Percentiles rank a stretch among this genome's conserved stretches.
Conservation (phyloP, 2,329 filamentous ascomycete genomes). For the Calonectria honghensis region DNA sequence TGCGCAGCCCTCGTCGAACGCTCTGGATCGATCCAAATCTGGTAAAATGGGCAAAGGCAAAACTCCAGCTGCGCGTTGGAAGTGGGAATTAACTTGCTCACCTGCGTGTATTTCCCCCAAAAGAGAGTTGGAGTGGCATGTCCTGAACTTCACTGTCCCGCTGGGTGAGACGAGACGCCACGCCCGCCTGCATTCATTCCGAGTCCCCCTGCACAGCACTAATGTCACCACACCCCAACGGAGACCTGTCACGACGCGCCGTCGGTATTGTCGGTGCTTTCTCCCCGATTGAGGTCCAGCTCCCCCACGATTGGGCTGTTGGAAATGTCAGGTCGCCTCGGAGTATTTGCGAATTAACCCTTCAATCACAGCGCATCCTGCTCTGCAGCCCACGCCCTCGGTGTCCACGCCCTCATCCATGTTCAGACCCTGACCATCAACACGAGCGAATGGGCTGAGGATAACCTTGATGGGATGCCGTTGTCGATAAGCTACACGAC, state of each 20-base stretch:
- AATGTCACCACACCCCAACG: constrained; percentile 33
- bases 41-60: constrained; percentile 37
- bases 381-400: constrained; percentile 20
- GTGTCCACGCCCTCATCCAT: constrained; percentile 33
- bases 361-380: constrained; percentile 50
- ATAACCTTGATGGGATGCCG: constrained; percentile 32
- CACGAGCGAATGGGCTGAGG: constrained; percentile 43
- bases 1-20: constrained; percentile 25
- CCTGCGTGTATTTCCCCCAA: constrained; percentile 36
- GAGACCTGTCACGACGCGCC: constrained; percentile 43
- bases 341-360: constrained; percentile 46
- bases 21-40: constrained; percentile 16
- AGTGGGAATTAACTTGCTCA: constrained; percentile 37
- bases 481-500: constrained; percentile 23
- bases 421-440: constrained; percentile 35
- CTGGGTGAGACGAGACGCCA: constrained; percentile 40
- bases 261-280: constrained; percentile 45
- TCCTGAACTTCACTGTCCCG: constrained; percentile 46
- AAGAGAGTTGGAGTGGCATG: constrained; percentile 42
- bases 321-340: constrained; percentile 42
- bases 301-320: constrained; percentile 43
- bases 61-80: constrained; percentile 19
- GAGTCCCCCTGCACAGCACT: constrained; percentile 45
- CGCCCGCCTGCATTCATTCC: constrained; percentile 39
- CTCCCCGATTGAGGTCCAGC: constrained; percentile 38